phyloP scores from a whole-genome alignment of 129 eudicot species.

The Pulicaria dysenterica region DNA sequence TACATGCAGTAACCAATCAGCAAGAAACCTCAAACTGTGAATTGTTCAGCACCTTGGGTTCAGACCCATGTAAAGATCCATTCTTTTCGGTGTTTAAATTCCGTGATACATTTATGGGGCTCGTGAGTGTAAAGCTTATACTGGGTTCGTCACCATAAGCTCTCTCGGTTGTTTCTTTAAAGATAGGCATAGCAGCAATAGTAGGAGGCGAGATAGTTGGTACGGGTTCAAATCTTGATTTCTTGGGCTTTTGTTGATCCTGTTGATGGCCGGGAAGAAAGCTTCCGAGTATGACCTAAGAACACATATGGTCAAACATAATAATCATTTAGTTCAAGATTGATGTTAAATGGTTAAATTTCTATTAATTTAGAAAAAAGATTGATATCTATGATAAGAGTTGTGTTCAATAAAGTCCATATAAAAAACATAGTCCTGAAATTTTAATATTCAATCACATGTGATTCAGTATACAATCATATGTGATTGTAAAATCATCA shows the following conservation, averaged over 20 bases:
- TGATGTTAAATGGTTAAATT: background rate
- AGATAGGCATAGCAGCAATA: conserved; percentile 35
- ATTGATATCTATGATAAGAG: background rate
- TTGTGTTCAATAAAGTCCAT: too few relatives aligned
- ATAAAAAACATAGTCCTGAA: too few relatives aligned
- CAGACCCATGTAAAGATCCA: conserved; percentile 34
- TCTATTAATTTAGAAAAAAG: background rate
- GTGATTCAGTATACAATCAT: too few relatives aligned
- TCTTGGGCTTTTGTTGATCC: conserved; percentile 29
- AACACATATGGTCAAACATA: background rate
- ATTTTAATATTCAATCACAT: too few relatives aligned
- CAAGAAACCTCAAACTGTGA: conserved; percentile 36
- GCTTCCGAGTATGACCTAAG: conserved; percentile 43
- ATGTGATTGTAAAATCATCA: too few relatives aligned
- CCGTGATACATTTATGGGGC: conserved; percentile 14
- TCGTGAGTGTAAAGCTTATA: conserved; percentile 33
- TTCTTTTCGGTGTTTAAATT: conserved; percentile 28
- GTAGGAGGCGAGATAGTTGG: conserved; percentile 11
- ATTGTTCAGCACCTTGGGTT: conserved; percentile 16
- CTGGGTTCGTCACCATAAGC: conserved; percentile 26
- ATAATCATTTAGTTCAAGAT: background rate
- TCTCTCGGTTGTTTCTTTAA: conserved; percentile 21
- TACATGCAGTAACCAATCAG: conserved; percentile 23
- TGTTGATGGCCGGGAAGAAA: conserved; percentile 35
- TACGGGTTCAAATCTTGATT: conserved; percentile 32